Base-by-base conservation (phyloP, 1,139 yeast species). In the Geotrichum australiense region DNA sequence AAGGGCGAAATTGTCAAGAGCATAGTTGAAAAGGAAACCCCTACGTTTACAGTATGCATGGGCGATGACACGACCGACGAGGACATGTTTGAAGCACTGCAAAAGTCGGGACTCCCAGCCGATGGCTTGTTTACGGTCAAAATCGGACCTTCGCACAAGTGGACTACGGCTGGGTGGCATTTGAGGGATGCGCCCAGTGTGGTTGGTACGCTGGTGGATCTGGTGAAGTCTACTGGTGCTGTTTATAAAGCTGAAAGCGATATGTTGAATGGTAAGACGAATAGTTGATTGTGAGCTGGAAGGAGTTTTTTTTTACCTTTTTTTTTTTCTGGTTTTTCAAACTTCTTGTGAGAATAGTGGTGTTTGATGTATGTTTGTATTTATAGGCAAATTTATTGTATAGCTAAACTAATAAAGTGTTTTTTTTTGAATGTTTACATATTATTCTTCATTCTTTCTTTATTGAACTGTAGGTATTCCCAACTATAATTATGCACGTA, bases 31-130 rank as follows among this genome's bases (percentile, higher is more conserved):
- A 73, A 70, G 2, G 69, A 73, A 39, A 67, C 76, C 38, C 91
- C 96, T 0, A 94, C 84, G 55, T 89, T 91, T 56, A 75, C 83
- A 36, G 63, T 87, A 42, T 91, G 97, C 64, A 67, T 86, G 35
- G 98, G 98, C 37, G 98, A 91, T 61, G 98, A 91, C 60, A 71
- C 80, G 40, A 91, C 98, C 0, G 98, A 91, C 62, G 98, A 91
- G 62, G 98, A 91, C 58, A 91, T 91, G 98, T 91, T 91, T 62
- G 71, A 69, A 46, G 80, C 89, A 23, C 67, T 91, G 53, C 72
- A 47, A 66, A 66, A 3, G 74, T 81, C 50, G 87, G 80, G 51
- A 57, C 37, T 8, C 35, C 48, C 45, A 11, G 30, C 35, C 18
- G 57, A 64, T 23, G 70, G 35, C 12, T 18, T 83, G 14, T 87